Evolutionary conservation across 768 basidiomycete species (phyloP), one percentile per base, ranked within the genome.

Genomic region (Tulasnella sp.): DNA sequence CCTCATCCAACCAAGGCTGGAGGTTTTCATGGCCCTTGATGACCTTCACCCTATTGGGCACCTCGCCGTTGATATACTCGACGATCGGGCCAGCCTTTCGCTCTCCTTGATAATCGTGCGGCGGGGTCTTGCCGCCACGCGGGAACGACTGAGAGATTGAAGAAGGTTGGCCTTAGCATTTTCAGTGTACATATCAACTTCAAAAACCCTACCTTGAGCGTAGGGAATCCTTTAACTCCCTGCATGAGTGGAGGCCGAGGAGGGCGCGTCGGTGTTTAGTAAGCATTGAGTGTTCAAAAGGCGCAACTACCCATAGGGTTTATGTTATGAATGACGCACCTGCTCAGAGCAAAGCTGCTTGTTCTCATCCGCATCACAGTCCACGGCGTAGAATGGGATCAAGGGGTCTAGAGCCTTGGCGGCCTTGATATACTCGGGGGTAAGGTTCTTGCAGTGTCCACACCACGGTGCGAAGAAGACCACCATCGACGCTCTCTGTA

Each of bases 391-490:
- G 57, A 87, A 78, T 0, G 91, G 91, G 22, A 97, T 75, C 25
- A 96, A 74, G 2, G 93, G 92, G 60, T 81, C 75, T 5, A 96
- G 77, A 0, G 80, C 84, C 10, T 79, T 70, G 0, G 92, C 91
- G 3, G 90, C 90, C 65, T 86, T 84, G 68, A 79, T 82, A 66
- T 83, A 89, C 68, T 94, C 88, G 0, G 93, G 92, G 4, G 76
- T 87, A 76, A 94, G 79, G 34, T 73, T 74, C 73, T 92, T 81
- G 68, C 92, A 96, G 67, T 96, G 87, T 63, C 86, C 87, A 67
- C 87, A 92, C 92, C 92, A 94, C 2, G 91, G 87, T n/a, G 92
- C 92, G 11, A 92, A 85, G 67, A 93, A 96, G 1, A 90, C 92
- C 17, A 94, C 84, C 67, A 92, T 70, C 62, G 76, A 80, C 30